These are phyloP conservation scores for Pythium volutum DNA, from an alignment of 352 stramenopile genomes.

Conservation along the genomic window DNA sequence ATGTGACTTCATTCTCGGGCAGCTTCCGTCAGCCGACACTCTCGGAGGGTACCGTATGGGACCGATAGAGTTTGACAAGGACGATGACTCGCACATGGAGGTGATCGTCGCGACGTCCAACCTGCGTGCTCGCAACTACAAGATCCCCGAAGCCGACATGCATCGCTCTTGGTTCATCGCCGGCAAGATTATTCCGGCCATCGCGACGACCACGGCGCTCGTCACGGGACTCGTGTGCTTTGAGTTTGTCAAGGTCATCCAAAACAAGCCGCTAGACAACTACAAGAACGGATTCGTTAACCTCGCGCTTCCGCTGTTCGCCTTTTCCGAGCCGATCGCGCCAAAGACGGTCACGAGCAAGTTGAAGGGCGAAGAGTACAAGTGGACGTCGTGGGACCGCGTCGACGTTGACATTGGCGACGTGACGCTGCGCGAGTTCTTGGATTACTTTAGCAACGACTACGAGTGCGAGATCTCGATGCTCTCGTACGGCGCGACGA, in stretches of 20 bases:
- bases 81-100: constrained; percentile 97
- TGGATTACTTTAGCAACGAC: constrained; percentile 94
- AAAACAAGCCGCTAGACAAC: constrained; percentile 88
- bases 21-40: constrained; percentile 77
- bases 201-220: constrained; percentile 98
- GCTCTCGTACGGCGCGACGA: constrained; percentile 95
- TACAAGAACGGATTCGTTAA: constrained; percentile 99
- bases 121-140: constrained; percentile 97
- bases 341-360: constrained; percentile 92
- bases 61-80: constrained; percentile 98
- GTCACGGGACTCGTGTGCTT: constrained; percentile 98
- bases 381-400: constrained; percentile 98
- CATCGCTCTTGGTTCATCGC: constrained; percentile 98
- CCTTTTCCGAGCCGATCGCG: constrained; percentile 95
- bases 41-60: constrained; percentile 90
- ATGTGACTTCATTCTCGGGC: constrained; percentile 68
- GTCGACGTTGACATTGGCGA: constrained; percentile 95
- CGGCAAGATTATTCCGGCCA: constrained; percentile 99
- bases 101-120: constrained; percentile 98
- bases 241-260: constrained; percentile 96
- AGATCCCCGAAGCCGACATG: constrained; percentile 97
- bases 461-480: constrained; percentile 98
- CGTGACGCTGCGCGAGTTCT: constrained; percentile 95
- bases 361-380: constrained; percentile 94
- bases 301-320: constrained; percentile 97